Evolutionary conservation across 1,284 basidiomycete genomes (phyloP).

Genomic region (Cryptococcus wingfieldii): DNA sequence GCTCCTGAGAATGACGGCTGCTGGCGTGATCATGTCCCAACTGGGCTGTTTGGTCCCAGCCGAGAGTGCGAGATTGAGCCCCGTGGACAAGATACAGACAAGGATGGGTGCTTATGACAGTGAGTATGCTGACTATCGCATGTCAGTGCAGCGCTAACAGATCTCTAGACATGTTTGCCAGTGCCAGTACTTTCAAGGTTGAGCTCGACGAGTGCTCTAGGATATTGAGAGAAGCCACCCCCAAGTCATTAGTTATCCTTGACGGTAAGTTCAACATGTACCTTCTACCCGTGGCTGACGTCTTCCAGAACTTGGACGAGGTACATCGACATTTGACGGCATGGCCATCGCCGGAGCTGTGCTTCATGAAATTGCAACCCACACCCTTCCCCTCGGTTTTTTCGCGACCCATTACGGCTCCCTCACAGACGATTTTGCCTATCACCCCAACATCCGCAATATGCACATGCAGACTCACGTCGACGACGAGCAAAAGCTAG

Average conservation of each 20-base stretch:
- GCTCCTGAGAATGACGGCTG: slow-evolving; percentile 90
- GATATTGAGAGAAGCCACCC: slow-evolving; percentile 83
- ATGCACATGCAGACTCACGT: slow-evolving; percentile 94
- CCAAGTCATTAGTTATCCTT: slow-evolving; percentile 86
- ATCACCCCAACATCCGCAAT: slow-evolving; percentile 86
- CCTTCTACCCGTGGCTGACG: not conserved
- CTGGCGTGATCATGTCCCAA: slow-evolving; percentile 93
- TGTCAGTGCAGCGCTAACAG: not conserved
- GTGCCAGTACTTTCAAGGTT: slow-evolving; percentile 92
- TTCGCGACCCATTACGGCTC: slow-evolving; percentile 53
- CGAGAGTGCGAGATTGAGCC: slow-evolving; percentile 70
- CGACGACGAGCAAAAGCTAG: slow-evolving; percentile 74
- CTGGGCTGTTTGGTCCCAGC: slow-evolving; percentile 98
- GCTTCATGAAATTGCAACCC: slow-evolving; percentile 83
- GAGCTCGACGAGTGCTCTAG: slow-evolving; percentile 93
- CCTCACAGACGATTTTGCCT: slow-evolving; percentile 54
- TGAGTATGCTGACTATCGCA: slow-evolving; percentile 18
- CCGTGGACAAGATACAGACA: slow-evolving; percentile 90
- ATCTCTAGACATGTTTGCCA: slow-evolving; percentile 73
- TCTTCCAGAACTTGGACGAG: slow-evolving; percentile 70
- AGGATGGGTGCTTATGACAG: slow-evolving; percentile 97
- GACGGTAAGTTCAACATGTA: slow-evolving; percentile 61
- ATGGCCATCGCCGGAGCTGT: slow-evolving; percentile 97
- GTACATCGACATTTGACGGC: slow-evolving; percentile 65
- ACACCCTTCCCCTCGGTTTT: slow-evolving; percentile 70